phyloP scores from a whole-genome alignment of 1,139 yeast species.

The Yamadazyma spencermartinsiae region DNA sequence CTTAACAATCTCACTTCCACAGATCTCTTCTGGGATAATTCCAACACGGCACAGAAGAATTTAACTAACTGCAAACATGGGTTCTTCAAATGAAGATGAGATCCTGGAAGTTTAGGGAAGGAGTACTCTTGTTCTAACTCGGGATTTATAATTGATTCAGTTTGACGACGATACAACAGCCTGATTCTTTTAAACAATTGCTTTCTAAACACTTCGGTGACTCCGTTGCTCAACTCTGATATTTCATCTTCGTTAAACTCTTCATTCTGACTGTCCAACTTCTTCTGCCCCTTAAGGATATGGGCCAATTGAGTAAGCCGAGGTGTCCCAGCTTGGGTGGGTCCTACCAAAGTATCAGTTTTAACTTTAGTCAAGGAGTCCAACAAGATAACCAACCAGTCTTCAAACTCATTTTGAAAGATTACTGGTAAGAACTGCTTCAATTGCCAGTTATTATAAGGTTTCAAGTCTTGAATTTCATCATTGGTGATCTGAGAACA shows the following conservation, averaged over 20 bases:
- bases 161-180: slow-evolving; percentile 66
- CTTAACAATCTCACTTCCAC: slow-evolving; percentile 76
- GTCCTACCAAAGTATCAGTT: slow-evolving; percentile 34
- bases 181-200: slow-evolving; percentile 68
- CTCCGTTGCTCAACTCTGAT: slow-evolving; percentile 34
- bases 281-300: slow-evolving; percentile 46
- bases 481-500: slow-evolving; percentile 59
- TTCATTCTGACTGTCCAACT: slow-evolving; percentile 30
- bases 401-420: slow-evolving; percentile 79
- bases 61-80: slow-evolving; percentile 84
- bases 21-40: slow-evolving; percentile 61
- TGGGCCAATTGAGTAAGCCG: slow-evolving; percentile 68
- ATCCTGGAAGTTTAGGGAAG: slow-evolving; percentile 75
- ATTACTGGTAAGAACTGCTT: slow-evolving; percentile 71
- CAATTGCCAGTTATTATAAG: slow-evolving; percentile 80
- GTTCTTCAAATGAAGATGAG: slow-evolving; percentile 57
- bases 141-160: slow-evolving; percentile 70
- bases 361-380: slow-evolving; percentile 68
- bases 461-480: slow-evolving; percentile 57
- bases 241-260: slow-evolving; percentile 32
- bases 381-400: slow-evolving; percentile 78
- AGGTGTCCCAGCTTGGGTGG: slow-evolving; percentile 49
- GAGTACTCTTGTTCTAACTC: slow-evolving; percentile 63
- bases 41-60: slow-evolving; percentile 68
- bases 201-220: slow-evolving; percentile 54